Evolutionary conservation across 495 filamentous ascomycete species (phyloP).

Genomic region (Trichocladium uniseriatum): DNA sequence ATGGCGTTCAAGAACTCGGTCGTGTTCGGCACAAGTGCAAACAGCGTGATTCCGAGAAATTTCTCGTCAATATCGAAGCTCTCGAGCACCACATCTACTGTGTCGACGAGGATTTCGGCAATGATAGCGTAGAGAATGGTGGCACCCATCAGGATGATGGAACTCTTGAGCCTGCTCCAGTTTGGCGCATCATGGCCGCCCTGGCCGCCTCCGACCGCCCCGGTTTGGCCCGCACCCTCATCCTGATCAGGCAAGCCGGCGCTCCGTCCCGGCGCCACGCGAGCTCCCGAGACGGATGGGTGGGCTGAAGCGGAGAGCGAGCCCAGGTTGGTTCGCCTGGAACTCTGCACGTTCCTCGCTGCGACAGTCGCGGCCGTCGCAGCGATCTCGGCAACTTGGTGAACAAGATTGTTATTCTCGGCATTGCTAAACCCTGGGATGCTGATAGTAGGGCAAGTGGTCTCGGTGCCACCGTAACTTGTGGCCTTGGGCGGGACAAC

Average conservation of each 20-base stretch:
- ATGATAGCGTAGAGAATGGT: constrained; percentile 92
- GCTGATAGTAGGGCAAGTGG: constrained; percentile 35
- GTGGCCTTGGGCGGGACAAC: constrained; percentile 61
- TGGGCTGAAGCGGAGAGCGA: constrained; percentile 16
- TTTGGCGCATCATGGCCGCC: constrained; percentile 97
- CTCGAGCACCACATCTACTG: constrained; percentile 86
- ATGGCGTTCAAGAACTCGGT: constrained; percentile 99
- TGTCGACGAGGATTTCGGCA: constrained; percentile 93
- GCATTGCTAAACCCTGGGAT: constrained; percentile 65
- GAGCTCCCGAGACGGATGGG: constrained; percentile 19
- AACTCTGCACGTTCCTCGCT: constrained; percentile 55
- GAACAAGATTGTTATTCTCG: constrained; percentile 69
- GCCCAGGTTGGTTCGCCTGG: constrained; percentile 13
- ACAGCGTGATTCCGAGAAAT: constrained; percentile 94
- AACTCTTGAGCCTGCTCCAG: constrained; percentile 86
- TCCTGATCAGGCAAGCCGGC: constrained; percentile 35
- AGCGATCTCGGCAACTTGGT: constrained; percentile 81
- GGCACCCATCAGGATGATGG: constrained; percentile 78
- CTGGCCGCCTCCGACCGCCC: constrained; percentile 26
- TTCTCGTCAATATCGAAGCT: constrained; percentile 92
- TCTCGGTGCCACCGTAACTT: constrained; percentile 29
- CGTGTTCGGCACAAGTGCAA: constrained; percentile 94
- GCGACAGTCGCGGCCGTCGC: constrained; percentile 86
- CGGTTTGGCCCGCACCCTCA: constrained; percentile 31
- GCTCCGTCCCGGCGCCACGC: constrained; percentile 26